phyloP scores from a whole-genome alignment of 176 grass and related monocot species.

The Melocanna baccifera region DNA sequence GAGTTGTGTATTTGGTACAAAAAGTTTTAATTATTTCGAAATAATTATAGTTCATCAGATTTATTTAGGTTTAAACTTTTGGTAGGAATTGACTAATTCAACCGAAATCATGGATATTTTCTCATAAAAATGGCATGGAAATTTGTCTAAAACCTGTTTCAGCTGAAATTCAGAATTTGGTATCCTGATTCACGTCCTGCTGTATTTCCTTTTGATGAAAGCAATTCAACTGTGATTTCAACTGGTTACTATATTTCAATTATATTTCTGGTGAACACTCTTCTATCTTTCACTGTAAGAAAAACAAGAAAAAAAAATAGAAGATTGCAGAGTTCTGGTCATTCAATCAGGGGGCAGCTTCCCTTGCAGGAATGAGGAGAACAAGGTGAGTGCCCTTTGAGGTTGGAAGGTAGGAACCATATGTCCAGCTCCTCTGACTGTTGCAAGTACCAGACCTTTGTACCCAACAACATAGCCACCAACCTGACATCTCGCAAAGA shows the following conservation, averaged over 20 bases:
- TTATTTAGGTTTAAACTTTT: not conserved
- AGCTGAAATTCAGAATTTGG: not conserved
- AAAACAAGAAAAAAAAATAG: constrained; percentile 9
- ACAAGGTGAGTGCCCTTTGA: constrained; percentile 46
- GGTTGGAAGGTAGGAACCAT: constrained; percentile 52
- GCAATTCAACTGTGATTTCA: constrained; percentile 6
- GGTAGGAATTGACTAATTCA: not conserved
- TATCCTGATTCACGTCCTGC: not conserved
- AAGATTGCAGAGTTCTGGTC: constrained; percentile 7
- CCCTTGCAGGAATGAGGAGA: constrained; percentile 50
- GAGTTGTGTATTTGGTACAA: not conserved
- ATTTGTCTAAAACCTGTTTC: not conserved
- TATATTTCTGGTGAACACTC: not conserved
- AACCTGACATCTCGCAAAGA: constrained; percentile 38
- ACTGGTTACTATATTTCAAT: not conserved
- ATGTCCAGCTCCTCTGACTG: constrained; percentile 56
- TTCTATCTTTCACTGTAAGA: constrained; percentile 10
- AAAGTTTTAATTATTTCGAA: not conserved
- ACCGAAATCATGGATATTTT: not conserved
- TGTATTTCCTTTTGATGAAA: constrained; percentile 9
- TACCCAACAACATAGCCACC: constrained; percentile 52
- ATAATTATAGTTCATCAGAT: not conserved
- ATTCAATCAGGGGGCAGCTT: constrained; percentile 55
- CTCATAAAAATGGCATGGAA: not conserved
- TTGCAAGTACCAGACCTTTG: constrained; percentile 41